Evolutionary conservation across 192 early-diverging fungal genomes (phyloP), one percentile per base, ranked within the genome.

Genomic region (Mortierella alpina): DNA sequence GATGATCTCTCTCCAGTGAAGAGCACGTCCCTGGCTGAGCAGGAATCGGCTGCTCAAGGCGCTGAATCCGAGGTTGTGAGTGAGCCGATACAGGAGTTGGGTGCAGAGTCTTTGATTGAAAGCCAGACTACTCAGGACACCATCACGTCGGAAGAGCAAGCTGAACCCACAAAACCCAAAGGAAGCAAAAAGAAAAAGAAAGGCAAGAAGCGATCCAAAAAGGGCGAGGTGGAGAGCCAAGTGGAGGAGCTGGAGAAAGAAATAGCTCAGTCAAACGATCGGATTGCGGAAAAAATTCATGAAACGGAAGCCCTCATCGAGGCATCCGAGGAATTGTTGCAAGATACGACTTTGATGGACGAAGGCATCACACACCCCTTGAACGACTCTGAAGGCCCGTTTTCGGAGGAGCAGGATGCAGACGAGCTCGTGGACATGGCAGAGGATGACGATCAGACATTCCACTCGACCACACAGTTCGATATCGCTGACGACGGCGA

Each of bases 401-500:
- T 60, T 20, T n/a, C 68, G 20, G 46, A 62, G 23, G 49, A 50
- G 23, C 51, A 7, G 40, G 69, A 71, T 13, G 45, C 23, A 15
- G 60, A 72, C 9, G 70, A 72, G 17, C 22, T n/a, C 10, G 44
- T 12, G 6, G 57, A 31, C 22, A 14, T 7, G 11, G 52, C 13
- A 7, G 63, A 74, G 18, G 63, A 74, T 14, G 63, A 74, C 6
- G 73, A 75, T 4, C 64, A 75, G 49, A 68, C 66, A 17, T 68
- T 75, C 52, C 73, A 75, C 23, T 75, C 73, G 2, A 68, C 65
- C 14, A 49, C 22, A 7, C 73, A 75, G 39, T 75, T 66, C 13
- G 63, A 56, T 5, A 1, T 41, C 15, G 55, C 22, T 9, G 41
- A 62, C 4, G 54, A 64, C 9, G 59, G 50, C 39, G 40, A 61